These are phyloP conservation scores for Phytophthora quininea DNA, from an alignment of 352 stramenopile genomes.

Conservation along the genomic window DNA sequence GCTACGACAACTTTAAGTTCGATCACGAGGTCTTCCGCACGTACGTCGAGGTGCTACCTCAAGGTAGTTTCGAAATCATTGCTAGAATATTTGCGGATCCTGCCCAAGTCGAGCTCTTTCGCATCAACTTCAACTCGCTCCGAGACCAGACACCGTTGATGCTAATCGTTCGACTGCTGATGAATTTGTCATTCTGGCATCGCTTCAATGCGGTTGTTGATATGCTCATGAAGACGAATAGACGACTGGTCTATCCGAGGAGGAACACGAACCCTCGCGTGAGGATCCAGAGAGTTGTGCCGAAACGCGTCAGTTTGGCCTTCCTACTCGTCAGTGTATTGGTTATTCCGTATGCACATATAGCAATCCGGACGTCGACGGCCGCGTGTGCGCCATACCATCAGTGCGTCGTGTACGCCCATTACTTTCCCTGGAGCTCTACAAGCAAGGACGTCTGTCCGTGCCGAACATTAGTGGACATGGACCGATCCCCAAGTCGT, in stretches of 20 bases:
- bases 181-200: conserved; percentile 36
- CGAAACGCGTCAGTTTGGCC: conserved; percentile 25
- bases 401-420: conserved; percentile 29
- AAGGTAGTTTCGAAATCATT: conserved; percentile 40
- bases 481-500: conserved; percentile 15
- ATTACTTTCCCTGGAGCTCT: conserved; percentile 28
- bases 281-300: conserved; percentile 18
- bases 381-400: conserved; percentile 12
- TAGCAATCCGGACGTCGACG: conserved; percentile 24
- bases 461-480: conserved; percentile 45
- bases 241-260: conserved; percentile 30
- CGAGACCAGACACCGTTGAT: conserved; percentile 27
- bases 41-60: conserved; percentile 18
- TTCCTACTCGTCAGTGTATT: conserved; percentile 20
- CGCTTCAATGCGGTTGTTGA: conserved; percentile 26
- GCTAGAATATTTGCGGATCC: conserved; percentile 38
- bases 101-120: conserved; percentile 38
- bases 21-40: conserved; percentile 31
- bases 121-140: conserved; percentile 37
- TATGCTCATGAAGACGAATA: conserved; percentile 22
- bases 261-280: conserved; percentile 20
- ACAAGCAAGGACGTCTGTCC: conserved; percentile 28
- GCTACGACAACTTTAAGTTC: conserved; percentile 41
- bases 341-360: conserved; percentile 18
- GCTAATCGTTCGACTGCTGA: conserved; percentile 31